Evolutionary conservation across 768 basidiomycete genomes (phyloP), one percentile per base, ranked within the genome.

Genomic region (Mycena maculata): DNA sequence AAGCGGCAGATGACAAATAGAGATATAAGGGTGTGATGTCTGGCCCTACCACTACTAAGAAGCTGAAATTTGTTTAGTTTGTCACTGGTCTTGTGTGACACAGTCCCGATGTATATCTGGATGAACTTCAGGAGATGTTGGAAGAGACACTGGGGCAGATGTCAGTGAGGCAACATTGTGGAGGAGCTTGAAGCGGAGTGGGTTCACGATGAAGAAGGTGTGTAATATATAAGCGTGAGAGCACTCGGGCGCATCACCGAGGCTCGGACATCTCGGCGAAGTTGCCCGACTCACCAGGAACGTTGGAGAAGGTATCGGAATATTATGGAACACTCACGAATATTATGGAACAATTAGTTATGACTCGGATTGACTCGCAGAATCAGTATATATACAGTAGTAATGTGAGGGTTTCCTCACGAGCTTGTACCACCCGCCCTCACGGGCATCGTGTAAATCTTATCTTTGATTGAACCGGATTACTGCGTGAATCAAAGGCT

Each of bases 171-270:
- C n/a, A n/a, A n/a, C n/a, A n/a, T n/a, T n/a, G n/a, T n/a, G n/a
- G n/a, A n/a, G n/a, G n/a, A n/a, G n/a, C n/a, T n/a, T n/a, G n/a
- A n/a, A n/a, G n/a, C n/a, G n/a, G n/a, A n/a, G n/a, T n/a, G n/a
- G n/a, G n/a, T n/a, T n/a, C n/a, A n/a, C n/a, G n/a, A n/a, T n/a
- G n/a, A n/a, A n/a, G n/a, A n/a, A n/a, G n/a, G n/a, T n/a, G n/a
- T n/a, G n/a, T n/a, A n/a, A n/a, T n/a, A n/a, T 54, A 23, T 55
- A 41, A 33, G 54, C 7, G 22, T 44, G 25, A 28, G 25, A 57
- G 55, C 55, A 57, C 55, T 57, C 42, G 41, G 55, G 31, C 55
- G 41, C 55, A 57, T 57, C 39, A 42, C 55, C 55, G 42, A 57
- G 39, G 39, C 55, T 57, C 55, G 41, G 55, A 28, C 9, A 57